Evolutionary conservation across 306 rosid genomes (phyloP).

Genomic region (Gillenia trifoliata): DNA sequence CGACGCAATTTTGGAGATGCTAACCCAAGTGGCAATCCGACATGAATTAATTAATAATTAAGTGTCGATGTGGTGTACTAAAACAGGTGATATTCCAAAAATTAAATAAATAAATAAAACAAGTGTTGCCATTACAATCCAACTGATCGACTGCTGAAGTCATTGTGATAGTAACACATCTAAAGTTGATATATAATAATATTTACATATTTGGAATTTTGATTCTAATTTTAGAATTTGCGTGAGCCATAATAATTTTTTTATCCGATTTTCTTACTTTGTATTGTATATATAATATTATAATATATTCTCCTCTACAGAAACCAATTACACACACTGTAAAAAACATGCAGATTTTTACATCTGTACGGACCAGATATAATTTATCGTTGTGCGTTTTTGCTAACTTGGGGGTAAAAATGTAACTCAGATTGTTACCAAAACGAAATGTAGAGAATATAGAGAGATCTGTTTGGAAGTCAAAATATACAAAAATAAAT

Average conservation of each 20-base stretch:
- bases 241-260: too few species aligned
- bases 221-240: too few species aligned
- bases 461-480: background rate
- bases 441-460: background rate
- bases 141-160: background rate
- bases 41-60: background rate
- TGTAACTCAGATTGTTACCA: background rate
- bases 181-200: background rate
- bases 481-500: background rate
- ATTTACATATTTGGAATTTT: too few species aligned
- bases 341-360: background rate
- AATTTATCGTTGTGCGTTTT: background rate
- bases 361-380: background rate
- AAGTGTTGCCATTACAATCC: background rate
- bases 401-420: background rate
- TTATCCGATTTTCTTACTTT: too few species aligned
- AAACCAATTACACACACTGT: too few species aligned
- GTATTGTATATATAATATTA: too few species aligned
- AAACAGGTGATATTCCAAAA: background rate
- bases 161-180: background rate
- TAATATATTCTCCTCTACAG: too few species aligned
- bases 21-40: background rate
- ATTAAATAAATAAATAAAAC: background rate
- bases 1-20: background rate
- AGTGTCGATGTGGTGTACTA: background rate